Percentiles rank a stretch among this genome's conserved stretches.
Evolutionary conservation across 2,329 filamentous ascomycete species (phyloP).

Genomic region (Cladosporium sp.): DNA sequence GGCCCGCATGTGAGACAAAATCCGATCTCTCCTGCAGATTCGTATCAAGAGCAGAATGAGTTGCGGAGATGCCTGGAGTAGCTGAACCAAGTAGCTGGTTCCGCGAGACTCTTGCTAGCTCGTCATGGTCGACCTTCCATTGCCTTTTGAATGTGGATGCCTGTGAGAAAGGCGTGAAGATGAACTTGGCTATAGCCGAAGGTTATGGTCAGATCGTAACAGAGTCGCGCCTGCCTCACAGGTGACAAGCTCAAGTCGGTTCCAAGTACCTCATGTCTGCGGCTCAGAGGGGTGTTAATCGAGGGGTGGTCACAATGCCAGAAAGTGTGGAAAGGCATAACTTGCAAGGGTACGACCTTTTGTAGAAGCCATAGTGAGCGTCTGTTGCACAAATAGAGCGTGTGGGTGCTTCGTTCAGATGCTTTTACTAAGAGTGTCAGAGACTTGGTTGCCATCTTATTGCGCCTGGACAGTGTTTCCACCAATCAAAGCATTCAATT

Average conservation of each 20-base stretch:
- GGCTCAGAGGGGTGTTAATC: not conserved
- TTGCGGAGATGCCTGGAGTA: not conserved
- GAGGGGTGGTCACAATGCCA: not conserved
- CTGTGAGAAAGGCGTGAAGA: not conserved
- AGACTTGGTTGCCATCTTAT: not conserved
- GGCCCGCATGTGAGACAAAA: not conserved
- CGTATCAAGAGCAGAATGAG: not conserved
- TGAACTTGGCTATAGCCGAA: not conserved
- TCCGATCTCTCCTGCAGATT: not conserved
- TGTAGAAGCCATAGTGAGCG: not conserved
- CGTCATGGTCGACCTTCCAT: not conserved
- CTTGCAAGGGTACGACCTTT: not conserved
- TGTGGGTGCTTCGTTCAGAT: not conserved
- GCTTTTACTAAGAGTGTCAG: not conserved
- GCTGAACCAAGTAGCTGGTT: not conserved
- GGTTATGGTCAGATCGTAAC: not conserved
- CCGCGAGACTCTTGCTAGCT: not conserved
- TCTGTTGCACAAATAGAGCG: not conserved
- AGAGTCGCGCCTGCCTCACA: not conserved
- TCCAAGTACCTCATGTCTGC: not conserved
- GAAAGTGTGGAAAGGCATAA: not conserved
- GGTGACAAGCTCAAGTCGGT: not conserved
- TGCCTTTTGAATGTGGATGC: not conserved
- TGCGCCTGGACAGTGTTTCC: slow-evolving; percentile 4
- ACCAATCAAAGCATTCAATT: slow-evolving; percentile 3